phyloP scores from a whole-genome alignment of 495 filamentous ascomycete genomes.

The Talaromyces stipitatus region DNA sequence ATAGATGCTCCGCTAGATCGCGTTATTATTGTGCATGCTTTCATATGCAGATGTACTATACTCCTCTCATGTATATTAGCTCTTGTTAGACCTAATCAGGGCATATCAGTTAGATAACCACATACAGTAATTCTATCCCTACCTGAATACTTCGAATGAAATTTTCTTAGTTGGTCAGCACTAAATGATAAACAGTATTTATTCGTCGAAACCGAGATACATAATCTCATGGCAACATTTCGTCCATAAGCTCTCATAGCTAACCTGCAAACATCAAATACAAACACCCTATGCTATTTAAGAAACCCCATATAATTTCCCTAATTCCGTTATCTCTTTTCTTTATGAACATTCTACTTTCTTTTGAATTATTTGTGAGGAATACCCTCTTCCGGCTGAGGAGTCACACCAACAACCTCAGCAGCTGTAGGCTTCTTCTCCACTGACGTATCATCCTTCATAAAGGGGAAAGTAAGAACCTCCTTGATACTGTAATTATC shows the following conservation, averaged over 20 bases:
- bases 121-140: neutral
- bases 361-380: slow-evolving; percentile 17
- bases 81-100: neutral
- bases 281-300: neutral
- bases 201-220: neutral
- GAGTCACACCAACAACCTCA: slow-evolving; percentile 57
- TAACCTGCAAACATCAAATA: neutral
- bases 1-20: neutral
- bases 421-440: slow-evolving; percentile 45
- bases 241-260: neutral
- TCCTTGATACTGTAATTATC: slow-evolving; percentile 95
- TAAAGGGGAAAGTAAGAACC: slow-evolving; percentile 86
- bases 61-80: slow-evolving; percentile 10
- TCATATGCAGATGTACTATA: slow-evolving; percentile 3
- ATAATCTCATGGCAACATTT: neutral
- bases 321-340: neutral
- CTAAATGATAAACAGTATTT: neutral
- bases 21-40: neutral
- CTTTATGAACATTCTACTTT: neutral
- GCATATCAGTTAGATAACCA: neutral
- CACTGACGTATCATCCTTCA: slow-evolving; percentile 59
- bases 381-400: slow-evolving; percentile 60
- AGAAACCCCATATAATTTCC: neutral
- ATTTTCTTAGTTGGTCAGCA: no score
- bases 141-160: neutral